Evolutionary conservation across 2,329 filamentous ascomycete species (phyloP), one percentile per base, ranked within the genome.

Genomic region (Aspergillus uvarum): DNA sequence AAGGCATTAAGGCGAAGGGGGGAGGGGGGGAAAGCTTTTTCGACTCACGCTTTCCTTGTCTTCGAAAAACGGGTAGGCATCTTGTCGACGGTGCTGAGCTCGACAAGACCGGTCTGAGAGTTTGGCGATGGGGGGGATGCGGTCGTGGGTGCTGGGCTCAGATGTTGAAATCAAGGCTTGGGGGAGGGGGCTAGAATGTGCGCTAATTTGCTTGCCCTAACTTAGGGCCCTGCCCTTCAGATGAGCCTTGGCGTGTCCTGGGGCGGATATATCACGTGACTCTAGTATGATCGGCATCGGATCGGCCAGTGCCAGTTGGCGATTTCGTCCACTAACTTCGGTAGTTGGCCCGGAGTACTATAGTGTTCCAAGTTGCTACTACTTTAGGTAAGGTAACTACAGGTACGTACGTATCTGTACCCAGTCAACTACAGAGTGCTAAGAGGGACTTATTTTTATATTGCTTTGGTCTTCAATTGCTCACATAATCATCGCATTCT

Each of bases 61-160:
- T 81, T 80, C 60, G 77, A 76, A 70, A 81, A 75, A 76, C 79
- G 78, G 74, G 79, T 81, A 78, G 79, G 79, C 79, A 81, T 81
- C 72, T 78, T 79, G 78, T 76, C 76, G 76, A 71, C 67, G 72
- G 68, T 70, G 68, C 68, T 74, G 70, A 68, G 64, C 65, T 70
- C 74, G 73, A 76, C 74, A 76, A 77, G 74, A 73, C 70, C 71
- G 70, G 68, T 70, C 64, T 70, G 66, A 67, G 65, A 67, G 64
- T 68, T 73, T 72, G 73, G 72, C 73, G 73, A 74, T 75, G 64
- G 64, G 65, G 24, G 70, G 69, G 67, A 68, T 68, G 67, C 68
- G 68, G 66, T 68, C 69, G 67, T 66, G 61, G 62, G 67, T 69
- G 64, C 66, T 69, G 66, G 63, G 64, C 66, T 70, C 67, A 65